A percentile compares a stretch with the other conserved stretches of the same genome.
phyloP scores from a whole-genome alignment of 148 eudicot species.

The Nepenthes mirabilis region DNA sequence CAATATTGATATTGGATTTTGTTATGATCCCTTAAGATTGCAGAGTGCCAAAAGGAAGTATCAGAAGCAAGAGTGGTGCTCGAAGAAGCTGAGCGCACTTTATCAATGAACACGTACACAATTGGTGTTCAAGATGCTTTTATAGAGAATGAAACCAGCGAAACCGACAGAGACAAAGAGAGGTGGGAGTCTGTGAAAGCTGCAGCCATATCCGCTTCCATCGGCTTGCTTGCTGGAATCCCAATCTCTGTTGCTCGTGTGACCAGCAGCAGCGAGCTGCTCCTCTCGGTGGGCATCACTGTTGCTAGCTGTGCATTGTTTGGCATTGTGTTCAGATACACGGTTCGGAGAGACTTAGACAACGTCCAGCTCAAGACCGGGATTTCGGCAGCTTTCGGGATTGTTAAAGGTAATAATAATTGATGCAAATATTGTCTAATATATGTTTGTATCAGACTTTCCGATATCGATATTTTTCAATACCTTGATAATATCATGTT shows the following conservation, averaged over 20 bases:
- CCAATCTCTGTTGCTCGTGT: conserved; percentile 47
- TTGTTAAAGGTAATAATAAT: conserved; percentile 59
- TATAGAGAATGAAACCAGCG: conserved; percentile 1
- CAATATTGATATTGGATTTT: background rate
- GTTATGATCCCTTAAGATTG: conserved; percentile 42
- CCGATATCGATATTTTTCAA: too few species aligned
- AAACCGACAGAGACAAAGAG: conserved; percentile 32
- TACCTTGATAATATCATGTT: too few species aligned
- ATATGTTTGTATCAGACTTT: too few species aligned
- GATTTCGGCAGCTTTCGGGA: conserved; percentile 73
- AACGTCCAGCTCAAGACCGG: conserved; percentile 85
- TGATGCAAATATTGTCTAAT: too few species aligned
- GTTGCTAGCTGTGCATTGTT: conserved; percentile 79
- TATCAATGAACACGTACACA: conserved; percentile 15
- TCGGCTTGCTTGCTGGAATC: conserved; percentile 60
- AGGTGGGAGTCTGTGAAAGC: conserved; percentile 81
- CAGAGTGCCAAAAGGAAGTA: conserved; percentile 73
- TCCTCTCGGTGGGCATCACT: conserved; percentile 49
- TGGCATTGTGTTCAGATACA: conserved; percentile 81
- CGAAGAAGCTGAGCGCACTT: conserved; percentile 69
- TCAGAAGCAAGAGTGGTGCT: conserved; percentile 65
- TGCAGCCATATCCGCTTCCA: conserved; percentile 50
- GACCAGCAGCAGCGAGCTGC: conserved; percentile 29
- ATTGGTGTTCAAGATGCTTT: conserved; percentile 5
- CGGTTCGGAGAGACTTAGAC: conserved; percentile 77